These are phyloP conservation scores for Lathyrus tuberosus DNA, from an alignment of 306 rosid species.

Conservation along the genomic window DNA sequence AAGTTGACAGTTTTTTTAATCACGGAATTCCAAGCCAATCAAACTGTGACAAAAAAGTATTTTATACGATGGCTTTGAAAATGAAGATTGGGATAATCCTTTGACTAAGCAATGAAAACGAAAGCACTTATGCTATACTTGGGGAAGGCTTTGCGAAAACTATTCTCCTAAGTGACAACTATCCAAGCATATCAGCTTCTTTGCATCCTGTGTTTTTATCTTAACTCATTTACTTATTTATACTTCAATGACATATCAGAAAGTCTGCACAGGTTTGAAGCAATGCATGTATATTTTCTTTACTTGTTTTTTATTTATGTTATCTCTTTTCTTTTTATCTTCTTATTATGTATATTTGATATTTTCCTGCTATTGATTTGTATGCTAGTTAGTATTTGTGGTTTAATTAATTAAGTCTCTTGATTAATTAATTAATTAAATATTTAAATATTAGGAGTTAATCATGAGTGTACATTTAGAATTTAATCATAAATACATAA, in stretches of 20 bases:
- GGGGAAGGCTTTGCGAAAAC: constrained; percentile 94
- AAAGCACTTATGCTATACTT: constrained; percentile 67
- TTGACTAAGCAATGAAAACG: constrained; percentile 63
- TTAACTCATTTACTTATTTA: constrained; percentile 71
- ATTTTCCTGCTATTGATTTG: too few relatives aligned
- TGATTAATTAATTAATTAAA: too few relatives aligned
- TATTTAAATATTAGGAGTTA: too few relatives aligned
- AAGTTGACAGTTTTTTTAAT: constrained; percentile 63
- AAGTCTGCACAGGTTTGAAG: constrained; percentile 73
- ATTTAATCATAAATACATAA: too few relatives aligned
- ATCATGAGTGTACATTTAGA: too few relatives aligned
- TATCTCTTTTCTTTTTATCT: too few relatives aligned
- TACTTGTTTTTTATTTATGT: too few relatives aligned
- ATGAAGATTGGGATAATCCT: constrained; percentile 57
- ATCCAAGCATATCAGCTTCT: constrained; percentile 65
- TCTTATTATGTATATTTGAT: too few relatives aligned
- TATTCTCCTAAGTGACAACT: constrained; percentile 82
- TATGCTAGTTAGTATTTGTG: too few relatives aligned
- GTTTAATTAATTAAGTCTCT: too few relatives aligned
- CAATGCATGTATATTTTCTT: too few relatives aligned
- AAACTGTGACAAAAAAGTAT: constrained; percentile 61
- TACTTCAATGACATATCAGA: constrained; percentile 65
- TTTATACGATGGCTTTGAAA: constrained; percentile 68
- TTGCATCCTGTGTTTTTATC: constrained; percentile 72
- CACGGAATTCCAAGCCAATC: constrained; percentile 41